Conservation (phyloP, 2,329 filamentous ascomycete genomes). For the Cryphonectria carpinicola region DNA sequence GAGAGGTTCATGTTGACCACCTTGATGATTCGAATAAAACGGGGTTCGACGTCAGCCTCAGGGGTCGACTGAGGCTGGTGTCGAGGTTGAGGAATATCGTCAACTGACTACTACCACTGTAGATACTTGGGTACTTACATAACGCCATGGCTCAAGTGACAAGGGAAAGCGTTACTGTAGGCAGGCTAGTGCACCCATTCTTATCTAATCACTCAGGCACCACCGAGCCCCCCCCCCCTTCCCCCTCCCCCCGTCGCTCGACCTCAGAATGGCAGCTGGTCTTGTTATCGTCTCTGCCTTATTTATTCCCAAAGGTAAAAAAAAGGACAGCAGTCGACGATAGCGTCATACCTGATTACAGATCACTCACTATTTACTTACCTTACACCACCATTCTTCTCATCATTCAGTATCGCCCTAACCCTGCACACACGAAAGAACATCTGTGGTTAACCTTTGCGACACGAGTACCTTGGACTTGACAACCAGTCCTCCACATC, state of each 20-base stretch:
- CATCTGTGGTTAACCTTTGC: background rate
- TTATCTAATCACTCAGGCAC: slow-evolving; percentile 12
- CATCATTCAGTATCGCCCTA: background rate
- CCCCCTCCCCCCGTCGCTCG: background rate
- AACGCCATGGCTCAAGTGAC: background rate
- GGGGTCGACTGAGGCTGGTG: background rate
- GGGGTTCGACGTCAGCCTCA: background rate
- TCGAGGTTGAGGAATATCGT: background rate
- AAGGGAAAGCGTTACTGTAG: background rate
- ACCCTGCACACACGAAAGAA: background rate
- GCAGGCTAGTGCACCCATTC: background rate
- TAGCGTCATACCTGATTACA: slow-evolving; percentile 17
- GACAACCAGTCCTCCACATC: background rate
- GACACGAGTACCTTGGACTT: background rate
- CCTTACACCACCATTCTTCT: background rate
- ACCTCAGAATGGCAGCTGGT: background rate
- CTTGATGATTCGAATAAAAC: background rate
- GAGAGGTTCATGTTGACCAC: background rate
- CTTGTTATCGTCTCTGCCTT: slow-evolving; percentile 1
- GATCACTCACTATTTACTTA: background rate
- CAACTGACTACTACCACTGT: background rate
- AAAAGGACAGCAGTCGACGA: background rate
- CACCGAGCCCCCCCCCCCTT: background rate
- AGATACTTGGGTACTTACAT: background rate
- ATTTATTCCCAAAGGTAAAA: background rate